Base-by-base conservation (phyloP, 225 moss, liverwort and hornwort species). In the Anthoceros angustus region DNA sequence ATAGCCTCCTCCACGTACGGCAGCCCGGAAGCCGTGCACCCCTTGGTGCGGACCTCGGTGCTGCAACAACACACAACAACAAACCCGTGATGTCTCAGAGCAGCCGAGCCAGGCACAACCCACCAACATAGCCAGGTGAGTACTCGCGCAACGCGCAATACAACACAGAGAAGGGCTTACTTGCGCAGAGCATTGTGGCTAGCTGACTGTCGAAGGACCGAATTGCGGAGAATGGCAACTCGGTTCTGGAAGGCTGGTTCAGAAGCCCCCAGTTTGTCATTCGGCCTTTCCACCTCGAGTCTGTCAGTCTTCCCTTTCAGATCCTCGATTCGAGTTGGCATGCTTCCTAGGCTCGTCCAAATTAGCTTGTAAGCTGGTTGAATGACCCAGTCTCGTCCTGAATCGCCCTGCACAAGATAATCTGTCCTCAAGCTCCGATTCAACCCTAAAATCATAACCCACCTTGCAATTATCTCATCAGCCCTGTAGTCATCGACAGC, bases 381-480 rank as follows among this genome's bases (percentile, higher is more conserved):
- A n/a, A n/a, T n/a, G n/a, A n/a, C n/a, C n/a, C n/a, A n/a, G n/a
- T n/a, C n/a, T n/a, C n/a, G n/a, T n/a, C n/a, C n/a, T n/a, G n/a
- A n/a, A n/a, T n/a, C n/a, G n/a, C n/a, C n/a, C n/a, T n/a, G n/a
- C n/a, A n/a, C n/a, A n/a, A n/a, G n/a, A n/a, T n/a, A n/a, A n/a
- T n/a, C n/a, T n/a, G n/a, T n/a, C n/a, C n/a, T n/a, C n/a, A n/a
- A n/a, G n/a, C n/a, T n/a, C n/a, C n/a, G n/a, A n/a, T n/a, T n/a
- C n/a, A n/a, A n/a, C n/a, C n/a, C n/a, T n/a, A n/a, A n/a, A n/a
- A n/a, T n/a, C 12, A 23, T 42, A n/a, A 50, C 77, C 64, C 76
- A 95, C 95, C 91, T 86, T 43, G 95, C 91, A 65, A 95, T 95
- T 39, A 86, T 82, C 73, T 91, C 95, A 75, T 95, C 91, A n/a